Evolutionary conservation across 805 yeast species (phyloP), one percentile per base, ranked within the genome.

Genomic region (Candida broadrunensis): DNA sequence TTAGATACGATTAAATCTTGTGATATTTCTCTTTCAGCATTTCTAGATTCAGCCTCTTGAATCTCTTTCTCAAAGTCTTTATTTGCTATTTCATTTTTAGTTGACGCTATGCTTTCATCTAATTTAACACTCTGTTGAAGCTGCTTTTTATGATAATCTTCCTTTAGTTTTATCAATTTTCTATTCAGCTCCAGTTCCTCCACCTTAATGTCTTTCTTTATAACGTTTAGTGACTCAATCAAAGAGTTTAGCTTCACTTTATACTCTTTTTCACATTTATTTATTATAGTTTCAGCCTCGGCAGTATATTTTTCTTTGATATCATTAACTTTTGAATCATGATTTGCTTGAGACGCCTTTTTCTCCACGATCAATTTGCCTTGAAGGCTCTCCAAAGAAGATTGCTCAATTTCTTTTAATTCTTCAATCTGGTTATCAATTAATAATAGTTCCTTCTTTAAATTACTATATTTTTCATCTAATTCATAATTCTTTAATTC

Each of bases 251-350:
- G 68, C 34, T 60, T 52, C 7, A 48, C 41, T 33, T 68, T 60
- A 21, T 58, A 54, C 30, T 59, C 51, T 15, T 50, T 50, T 4
- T 63, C 61, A 38, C 67, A 70, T 13, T 53, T 52, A 5, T 60
- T 50, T 25, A 73, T 61, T 5, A 72, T 44, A 1, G 50, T 41
- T 31, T 75, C 76, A 1, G 78, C 63, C 49, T 72, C 60, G 0
- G 35, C 43, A 1, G 56, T 46, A 11, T 58, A 52, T 5, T 38
- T 43, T 34, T 64, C 67, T 38, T 64, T 65, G 21, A 66, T 48
- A 3, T 39, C 35, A 18, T 51, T 44, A 12, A 63, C 38, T 33
- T 48, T 48, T 23, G 49, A 45, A 7, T 55, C 58, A 33, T 55
- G 55, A 15, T 47, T 51, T 7, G 53, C 33, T 16, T 48, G 43